These are phyloP conservation scores for Magnolia kwangsiensis DNA, from an alignment of 164 flowering plant species.

Conservation along the genomic window DNA sequence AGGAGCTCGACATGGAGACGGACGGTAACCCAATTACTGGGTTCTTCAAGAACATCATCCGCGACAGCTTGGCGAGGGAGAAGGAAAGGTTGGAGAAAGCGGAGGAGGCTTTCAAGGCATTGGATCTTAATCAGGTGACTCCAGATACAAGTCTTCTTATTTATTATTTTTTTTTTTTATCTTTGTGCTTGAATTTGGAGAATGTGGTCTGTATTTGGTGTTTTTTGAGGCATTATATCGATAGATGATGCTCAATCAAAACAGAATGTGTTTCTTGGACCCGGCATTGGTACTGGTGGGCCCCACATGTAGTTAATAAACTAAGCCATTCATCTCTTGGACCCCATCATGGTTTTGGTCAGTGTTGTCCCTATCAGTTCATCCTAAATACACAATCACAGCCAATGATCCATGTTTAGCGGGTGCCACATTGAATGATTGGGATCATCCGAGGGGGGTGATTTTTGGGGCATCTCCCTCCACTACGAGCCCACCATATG, in stretches of 20 bases:
- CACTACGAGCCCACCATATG: too few relatives aligned
- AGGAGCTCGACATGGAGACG: conserved; percentile 71
- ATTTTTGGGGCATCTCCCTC: too few relatives aligned
- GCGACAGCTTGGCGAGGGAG: conserved; percentile 63
- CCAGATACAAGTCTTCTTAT: neutral
- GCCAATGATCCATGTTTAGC: neutral
- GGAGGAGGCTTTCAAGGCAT: conserved; percentile 80
- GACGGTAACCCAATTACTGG: conserved; percentile 51
- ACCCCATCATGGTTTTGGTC: neutral
- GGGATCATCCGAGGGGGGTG: neutral
- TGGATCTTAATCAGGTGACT: conserved; percentile 84
- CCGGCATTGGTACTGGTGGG: neutral
- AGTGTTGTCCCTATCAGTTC: neutral
- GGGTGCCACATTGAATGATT: neutral
- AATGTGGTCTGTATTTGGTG: neutral
- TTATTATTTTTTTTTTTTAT: neutral
- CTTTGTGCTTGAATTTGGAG: neutral
- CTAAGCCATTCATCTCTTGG: too few relatives aligned
- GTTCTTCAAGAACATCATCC: conserved; percentile 42
- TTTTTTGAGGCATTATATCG: neutral
- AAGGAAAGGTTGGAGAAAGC: conserved; percentile 79
- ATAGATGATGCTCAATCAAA: neutral
- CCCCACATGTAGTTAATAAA: neutral
- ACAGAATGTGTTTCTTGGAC: neutral
- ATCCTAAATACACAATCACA: neutral